Percentiles rank a stretch among this genome's conserved stretches.
Conservation (phyloP, 257 asterid genomes). For the Solanum dulcamara region DNA sequence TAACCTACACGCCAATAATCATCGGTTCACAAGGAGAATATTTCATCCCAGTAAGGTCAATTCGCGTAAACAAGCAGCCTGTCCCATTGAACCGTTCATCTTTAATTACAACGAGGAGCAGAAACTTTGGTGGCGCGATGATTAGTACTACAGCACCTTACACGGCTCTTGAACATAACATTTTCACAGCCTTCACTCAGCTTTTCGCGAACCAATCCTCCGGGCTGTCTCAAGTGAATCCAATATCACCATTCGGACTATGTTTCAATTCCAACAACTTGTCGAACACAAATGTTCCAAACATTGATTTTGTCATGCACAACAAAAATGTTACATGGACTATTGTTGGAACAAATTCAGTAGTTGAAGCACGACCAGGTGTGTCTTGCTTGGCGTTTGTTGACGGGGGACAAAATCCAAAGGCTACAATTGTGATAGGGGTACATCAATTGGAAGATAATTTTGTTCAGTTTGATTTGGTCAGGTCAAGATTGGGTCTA, state of each 20-base stretch:
- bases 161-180: conserved; percentile 22
- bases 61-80: conserved; percentile 14
- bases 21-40: conserved; percentile 36
- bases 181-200: conserved; percentile 12
- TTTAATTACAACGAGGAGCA: conserved; percentile 9
- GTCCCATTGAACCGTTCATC: conserved; percentile 20
- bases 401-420: conserved; percentile 21
- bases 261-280: conserved; percentile 24
- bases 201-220: conserved; percentile 8
- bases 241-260: conserved; percentile 28
- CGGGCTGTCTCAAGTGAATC: conserved; percentile 18
- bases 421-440: conserved; percentile 19
- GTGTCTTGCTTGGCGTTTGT: conserved; percentile 26
- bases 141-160: conserved; percentile 38
- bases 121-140: conserved; percentile 19
- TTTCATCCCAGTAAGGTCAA: conserved; percentile 18
- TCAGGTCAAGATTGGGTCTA: conserved; percentile 12
- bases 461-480: conserved; percentile 23
- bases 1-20: conserved; percentile 24
- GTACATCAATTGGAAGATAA: conserved; percentile 17
- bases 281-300: conserved; percentile 17
- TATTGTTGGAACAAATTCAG: conserved; percentile 12
- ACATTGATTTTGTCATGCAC: conserved; percentile 30
- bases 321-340: conserved; percentile 10
- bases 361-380: conserved; percentile 11